phyloP scores from a whole-genome alignment of 805 yeast species.

The Clavispora carvajalis region DNA sequence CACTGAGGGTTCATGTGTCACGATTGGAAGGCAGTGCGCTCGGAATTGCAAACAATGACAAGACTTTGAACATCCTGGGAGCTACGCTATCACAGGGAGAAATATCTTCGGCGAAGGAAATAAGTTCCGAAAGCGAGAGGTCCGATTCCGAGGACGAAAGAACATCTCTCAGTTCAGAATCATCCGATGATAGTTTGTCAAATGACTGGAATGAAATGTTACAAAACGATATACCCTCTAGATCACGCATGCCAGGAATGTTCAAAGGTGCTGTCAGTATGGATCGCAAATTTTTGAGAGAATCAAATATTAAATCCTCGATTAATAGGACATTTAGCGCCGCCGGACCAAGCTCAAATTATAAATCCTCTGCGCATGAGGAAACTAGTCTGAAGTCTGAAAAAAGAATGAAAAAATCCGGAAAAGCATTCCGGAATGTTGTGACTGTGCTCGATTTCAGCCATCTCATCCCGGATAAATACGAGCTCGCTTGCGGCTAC shows the following conservation, averaged over 20 bases:
- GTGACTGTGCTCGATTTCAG: slow-evolving; percentile 62
- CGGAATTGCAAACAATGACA: slow-evolving; percentile 23
- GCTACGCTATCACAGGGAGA: slow-evolving; percentile 1
- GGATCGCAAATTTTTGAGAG: slow-evolving; percentile 25
- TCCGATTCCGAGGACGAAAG: slow-evolving; percentile 13
- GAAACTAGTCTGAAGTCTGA: slow-evolving; percentile 21
- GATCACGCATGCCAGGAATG: slow-evolving; percentile 51
- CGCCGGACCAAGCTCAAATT: slow-evolving; percentile 32
- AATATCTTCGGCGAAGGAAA: slow-evolving; percentile 1
- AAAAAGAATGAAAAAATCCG: slow-evolving; percentile 16
- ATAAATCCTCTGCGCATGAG: slow-evolving; percentile 35
- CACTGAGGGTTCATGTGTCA: slow-evolving; percentile 43
- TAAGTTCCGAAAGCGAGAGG: slow-evolving; percentile 11
- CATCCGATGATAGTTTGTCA: slow-evolving; percentile 55
- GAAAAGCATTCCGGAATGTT: slow-evolving; percentile 40
- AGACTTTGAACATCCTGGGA: slow-evolving; percentile 9
- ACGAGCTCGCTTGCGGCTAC: slow-evolving; percentile 65
- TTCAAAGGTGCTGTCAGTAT: slow-evolving; percentile 38
- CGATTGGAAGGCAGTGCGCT: slow-evolving; percentile 48
- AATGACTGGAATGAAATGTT: slow-evolving; percentile 67
- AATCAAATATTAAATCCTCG: slow-evolving; percentile 22
- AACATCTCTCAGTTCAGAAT: slow-evolving; percentile 8
- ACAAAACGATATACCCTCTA: slow-evolving; percentile 47
- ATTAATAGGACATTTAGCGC: slow-evolving; percentile 34
- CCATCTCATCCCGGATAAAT: slow-evolving; percentile 68